Evolutionary conservation across 169 alveolate species (phyloP).

Genomic region (Plasmodium gonderi): DNA sequence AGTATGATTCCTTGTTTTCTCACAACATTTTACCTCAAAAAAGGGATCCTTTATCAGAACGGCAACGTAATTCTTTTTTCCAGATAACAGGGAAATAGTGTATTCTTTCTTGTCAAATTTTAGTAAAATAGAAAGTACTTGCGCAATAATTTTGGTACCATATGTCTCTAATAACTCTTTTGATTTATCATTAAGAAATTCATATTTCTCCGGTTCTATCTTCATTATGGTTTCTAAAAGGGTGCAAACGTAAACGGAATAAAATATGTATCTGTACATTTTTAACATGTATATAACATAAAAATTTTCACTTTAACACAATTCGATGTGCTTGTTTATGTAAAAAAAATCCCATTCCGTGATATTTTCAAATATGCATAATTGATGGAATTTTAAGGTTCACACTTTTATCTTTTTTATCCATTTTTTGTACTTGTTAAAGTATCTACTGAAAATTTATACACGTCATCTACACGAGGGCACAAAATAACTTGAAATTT

Average conservation of each 20-base stretch:
- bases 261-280: not conserved
- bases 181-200: slow-evolving; percentile 59
- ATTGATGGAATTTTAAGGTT: not conserved
- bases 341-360: no score
- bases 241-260: not conserved
- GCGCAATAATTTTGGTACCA: slow-evolving; percentile 67
- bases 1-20: not conserved
- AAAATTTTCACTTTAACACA: not conserved
- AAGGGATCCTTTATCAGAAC: slow-evolving; percentile 61
- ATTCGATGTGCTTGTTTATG: not conserved
- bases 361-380: not conserved
- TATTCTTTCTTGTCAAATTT: slow-evolving; percentile 27
- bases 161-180: slow-evolving; percentile 26
- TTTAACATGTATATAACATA: not conserved
- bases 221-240: slow-evolving; percentile 54
- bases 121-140: slow-evolving; percentile 48
- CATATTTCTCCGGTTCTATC: slow-evolving; percentile 47
- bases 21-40: slow-evolving; percentile 51
- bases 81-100: slow-evolving; percentile 44
- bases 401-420: not conserved
- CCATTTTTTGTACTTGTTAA: slow-evolving; percentile 16
- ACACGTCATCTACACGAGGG: slow-evolving; percentile 60
- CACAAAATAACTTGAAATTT: slow-evolving; percentile 61
- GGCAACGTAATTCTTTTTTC: slow-evolving; percentile 47
- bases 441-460: slow-evolving; percentile 50